Evolutionary conservation across 768 basidiomycete genomes (phyloP), one percentile per base, ranked within the genome.

Genomic region (Russula emetica): DNA sequence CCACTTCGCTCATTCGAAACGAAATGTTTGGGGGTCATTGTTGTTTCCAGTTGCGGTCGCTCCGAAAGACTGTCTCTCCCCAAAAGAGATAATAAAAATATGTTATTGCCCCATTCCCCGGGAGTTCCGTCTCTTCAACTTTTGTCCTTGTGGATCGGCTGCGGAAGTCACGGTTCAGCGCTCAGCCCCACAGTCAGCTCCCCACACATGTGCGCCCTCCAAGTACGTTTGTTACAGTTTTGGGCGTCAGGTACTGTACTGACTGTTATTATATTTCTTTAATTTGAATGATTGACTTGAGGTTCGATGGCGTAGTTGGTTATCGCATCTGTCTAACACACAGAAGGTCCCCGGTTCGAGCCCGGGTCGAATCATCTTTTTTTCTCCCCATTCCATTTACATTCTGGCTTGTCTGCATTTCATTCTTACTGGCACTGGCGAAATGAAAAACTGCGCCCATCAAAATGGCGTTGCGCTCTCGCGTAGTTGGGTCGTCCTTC

Each of bases 301-400:
- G 66, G 67, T 67, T 60, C 67, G 82, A 83, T 85, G 83, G 83
- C 82, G 83, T 85, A 85, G 83, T 84, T 84, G 84, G 83, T 84
- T 85, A 85, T 85, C 83, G 82, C 84, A 83, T 85, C 82, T 84
- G 83, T 85, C 84, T 85, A 83, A 85, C 83, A 85, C 67, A 68
- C 67, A 68, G 67, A 68, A 68, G 67, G 67, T 56, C 67, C 66
- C 60, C 67, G 60, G 67, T 68, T 68, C 67, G 67, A 68, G 24
- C 67, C 67, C 59, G 67, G 67, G 67, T 60, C 67, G 67, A 66
- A 68, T 52, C 67, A 66, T 55, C 58, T 64, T 63, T 61, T 26
- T 47, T 5, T 16, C 14, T n/a, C n/a, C n/a, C n/a, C n/a, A n/a
- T n/a, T n/a, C n/a, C n/a, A n/a, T n/a, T n/a, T n/a, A n/a, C n/a